A percentile compares a stretch with the other conserved stretches of the same genome.
phyloP scores from a whole-genome alignment of 331 rosid genomes.

The Quercus tomentella region DNA sequence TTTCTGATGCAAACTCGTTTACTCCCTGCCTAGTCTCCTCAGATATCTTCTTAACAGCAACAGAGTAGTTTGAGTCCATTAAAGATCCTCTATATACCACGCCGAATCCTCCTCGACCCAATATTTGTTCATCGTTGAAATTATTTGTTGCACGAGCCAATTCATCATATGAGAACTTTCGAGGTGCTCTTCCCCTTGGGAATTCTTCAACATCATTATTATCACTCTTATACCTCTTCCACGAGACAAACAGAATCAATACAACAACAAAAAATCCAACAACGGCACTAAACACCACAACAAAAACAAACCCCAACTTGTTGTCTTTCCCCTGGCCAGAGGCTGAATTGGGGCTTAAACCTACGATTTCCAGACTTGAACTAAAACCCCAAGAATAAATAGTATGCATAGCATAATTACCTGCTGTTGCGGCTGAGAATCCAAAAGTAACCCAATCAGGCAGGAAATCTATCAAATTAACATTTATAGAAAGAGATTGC shows the following conservation, averaged over 20 bases:
- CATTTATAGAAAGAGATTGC: too few relatives aligned
- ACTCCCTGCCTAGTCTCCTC: slow-evolving; percentile 29
- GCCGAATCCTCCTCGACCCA: slow-evolving; percentile 46
- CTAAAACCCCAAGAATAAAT: too few relatives aligned
- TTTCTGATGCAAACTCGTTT: slow-evolving; percentile 39
- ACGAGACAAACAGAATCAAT: not conserved
- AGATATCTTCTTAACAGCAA: slow-evolving; percentile 33
- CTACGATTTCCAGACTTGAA: too few relatives aligned
- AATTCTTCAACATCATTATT: slow-evolving; percentile 27
- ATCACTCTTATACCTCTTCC: slow-evolving; percentile 10
- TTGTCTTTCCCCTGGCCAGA: too few relatives aligned
- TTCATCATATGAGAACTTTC: slow-evolving; percentile 27
- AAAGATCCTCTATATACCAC: slow-evolving; percentile 34
- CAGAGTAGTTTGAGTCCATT: slow-evolving; percentile 5
- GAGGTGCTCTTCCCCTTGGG: slow-evolving; percentile 18
- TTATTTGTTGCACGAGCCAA: slow-evolving; percentile 28
- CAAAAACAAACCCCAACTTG: too few relatives aligned
- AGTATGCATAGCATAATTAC: too few relatives aligned
- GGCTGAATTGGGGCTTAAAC: too few relatives aligned
- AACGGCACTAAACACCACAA: slow-evolving; percentile 13
- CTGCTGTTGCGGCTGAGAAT: too few relatives aligned
- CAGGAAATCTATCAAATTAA: too few relatives aligned
- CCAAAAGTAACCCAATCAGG: too few relatives aligned
- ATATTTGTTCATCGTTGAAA: slow-evolving; percentile 18
- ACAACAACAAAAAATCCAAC: slow-evolving; percentile 11